A percentile compares a stretch with the other conserved stretches of the same genome.
These are phyloP conservation scores for Trifolium pratense DNA, from an alignment of 306 rosid species.

Conservation along the genomic window DNA sequence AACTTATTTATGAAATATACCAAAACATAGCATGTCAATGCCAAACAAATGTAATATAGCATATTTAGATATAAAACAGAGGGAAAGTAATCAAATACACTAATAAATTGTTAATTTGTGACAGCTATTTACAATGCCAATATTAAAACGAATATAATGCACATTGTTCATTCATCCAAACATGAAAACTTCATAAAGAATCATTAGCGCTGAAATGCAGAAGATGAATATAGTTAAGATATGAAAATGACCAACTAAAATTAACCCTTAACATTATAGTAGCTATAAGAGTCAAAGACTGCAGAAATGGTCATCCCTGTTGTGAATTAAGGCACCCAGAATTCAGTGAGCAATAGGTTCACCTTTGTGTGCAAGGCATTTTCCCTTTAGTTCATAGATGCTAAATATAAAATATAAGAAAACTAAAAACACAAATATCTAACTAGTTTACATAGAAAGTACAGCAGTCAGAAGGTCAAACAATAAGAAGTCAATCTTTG, in stretches of 20 bases:
- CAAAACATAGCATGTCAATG: slow-evolving; percentile 17
- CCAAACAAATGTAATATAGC: slow-evolving; percentile 20
- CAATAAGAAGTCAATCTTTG: background rate
- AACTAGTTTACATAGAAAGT: background rate
- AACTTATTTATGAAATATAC: background rate
- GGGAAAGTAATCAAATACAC: background rate
- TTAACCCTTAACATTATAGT: background rate
- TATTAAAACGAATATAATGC: background rate
- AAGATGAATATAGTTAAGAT: background rate
- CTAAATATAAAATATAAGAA: too few relatives aligned
- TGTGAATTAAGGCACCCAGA: background rate
- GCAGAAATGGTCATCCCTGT: background rate
- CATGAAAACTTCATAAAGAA: background rate
- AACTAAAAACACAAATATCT: background rate
- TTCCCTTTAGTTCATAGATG: too few relatives aligned
- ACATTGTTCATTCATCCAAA: background rate
- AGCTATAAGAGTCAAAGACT: background rate
- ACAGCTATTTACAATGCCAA: background rate
- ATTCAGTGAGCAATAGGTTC: background rate
- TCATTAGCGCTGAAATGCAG: background rate
- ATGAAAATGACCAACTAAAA: background rate
- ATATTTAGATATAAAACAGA: background rate
- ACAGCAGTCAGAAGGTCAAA: background rate
- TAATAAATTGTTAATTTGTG: background rate
- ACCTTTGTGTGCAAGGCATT: too few relatives aligned